Base-by-base conservation (phyloP, 352 stramenopile species). In the Phytophthora pini region DNA sequence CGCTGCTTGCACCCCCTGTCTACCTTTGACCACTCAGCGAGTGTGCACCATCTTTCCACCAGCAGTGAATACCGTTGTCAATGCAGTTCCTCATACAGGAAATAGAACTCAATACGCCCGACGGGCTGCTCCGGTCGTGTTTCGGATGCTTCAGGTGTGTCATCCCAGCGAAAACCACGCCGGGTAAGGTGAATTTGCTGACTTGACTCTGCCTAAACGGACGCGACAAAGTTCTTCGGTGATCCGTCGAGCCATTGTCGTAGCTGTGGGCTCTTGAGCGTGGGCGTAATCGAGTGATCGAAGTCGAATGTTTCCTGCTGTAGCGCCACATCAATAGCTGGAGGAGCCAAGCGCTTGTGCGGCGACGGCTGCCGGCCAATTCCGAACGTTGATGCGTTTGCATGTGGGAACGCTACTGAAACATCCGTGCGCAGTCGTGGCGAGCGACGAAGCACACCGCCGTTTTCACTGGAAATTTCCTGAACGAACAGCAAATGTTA, bases 241-340 rank as follows among this genome's bases (percentile, higher is more conserved):
- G 87, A 94, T 10, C 84, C 74, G 43, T 95, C 87, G 15, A 95
- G 72, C 85, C 85, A 95, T 67, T 95, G 87, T 27, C 82, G 72
- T 2, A 95, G 56, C 67, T 95, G 85, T 26, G 87, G 87, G 36
- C 87, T 95, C 68, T 93, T 95, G 56, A 95, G 79, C 32, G 87
- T 94, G n/a, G 87, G 84, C 26, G 87, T 94, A 54, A 94, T 89
- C 10, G 85, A 92, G 45, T 92, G 80, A 50, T 95, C 87, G 43
- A 95, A 93, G 53, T 93, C 87, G 40, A 95, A 93, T 20, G 81
- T 89, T 52, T 95, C 87, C 40, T 94, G 84, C 54, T 92, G 84
- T 40, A 92, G 55, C 4, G 80, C 80, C 2, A 95, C 85, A 52
- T 95, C 87, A 43, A 95, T 92, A 52, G 82, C 80, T 15, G 87